Evolutionary conservation across 345 rosid genomes (phyloP), one percentile per base, ranked within the genome.

Genomic region (Syzygium oleosum): DNA sequence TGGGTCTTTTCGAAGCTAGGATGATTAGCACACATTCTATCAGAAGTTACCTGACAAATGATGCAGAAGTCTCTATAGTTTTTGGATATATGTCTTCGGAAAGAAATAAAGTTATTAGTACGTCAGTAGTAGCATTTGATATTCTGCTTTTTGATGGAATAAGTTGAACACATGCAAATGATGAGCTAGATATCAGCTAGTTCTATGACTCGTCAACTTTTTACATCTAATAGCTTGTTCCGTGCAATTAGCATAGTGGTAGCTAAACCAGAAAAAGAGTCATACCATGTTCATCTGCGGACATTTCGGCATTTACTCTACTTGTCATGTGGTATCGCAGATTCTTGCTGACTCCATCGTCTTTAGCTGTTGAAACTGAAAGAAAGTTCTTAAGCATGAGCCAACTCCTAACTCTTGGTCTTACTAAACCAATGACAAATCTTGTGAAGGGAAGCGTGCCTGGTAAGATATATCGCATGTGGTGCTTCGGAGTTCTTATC

Each of bases 401-500:
- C 49, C 80, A 9, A 34, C 25, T 34, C 2, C 25, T 19, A 34
- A 34, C 3, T 73, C 38, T 73, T 34, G 80, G 80, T 34, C 80
- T 34, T 73, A 41, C 38, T 58, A 22, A 49, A 52, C 61, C 68
- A 43, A 9, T 29, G n/a, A 22, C 8, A 68, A 51, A 6, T 15
- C 34, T 49, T 8, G 53, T 12, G 77, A 51, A 56, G 13, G 14
- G 51, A 31, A 43, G 88, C 63, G 87, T 94, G 92, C 99, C 98
- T 90, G 97, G 96, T 88, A 93, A 91, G 87, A 92, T 91, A 92
- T 95, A 98, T 34, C 90, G 94, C 89, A 91, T 94, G 55, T 92
- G 93, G 92, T 94, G 90, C 88, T 85, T 90, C 34, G 95, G 94
- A 88, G 91, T 87, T 53, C 91, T 89, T 51, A 94, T 86, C 65